Base-by-base conservation (phyloP, 768 basidiomycete species). In the Glaciozyma martinii region DNA sequence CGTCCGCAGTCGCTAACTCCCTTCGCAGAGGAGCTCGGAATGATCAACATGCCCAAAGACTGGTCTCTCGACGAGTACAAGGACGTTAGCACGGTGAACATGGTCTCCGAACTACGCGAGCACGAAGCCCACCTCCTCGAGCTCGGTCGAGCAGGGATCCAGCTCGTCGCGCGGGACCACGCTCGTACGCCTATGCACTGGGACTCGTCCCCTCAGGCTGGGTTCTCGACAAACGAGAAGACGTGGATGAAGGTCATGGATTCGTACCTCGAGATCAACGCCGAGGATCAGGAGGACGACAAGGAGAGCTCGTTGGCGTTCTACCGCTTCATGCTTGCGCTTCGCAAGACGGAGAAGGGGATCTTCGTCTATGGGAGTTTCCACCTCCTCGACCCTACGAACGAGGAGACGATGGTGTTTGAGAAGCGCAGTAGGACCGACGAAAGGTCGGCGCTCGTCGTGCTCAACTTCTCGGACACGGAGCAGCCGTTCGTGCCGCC, bases 31-130 rank as follows among this genome's bases (percentile, higher is more conserved):
- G 88, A 89, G 72, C 79, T 88, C 0, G 87, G 83, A 0, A 76
- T 86, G 74, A 82, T 80, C 68, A 78, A 78, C 61, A 61, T 77
- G 18, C 77, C 77, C 0, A 59, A 69, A 15, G 65, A 72, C 1
- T 89, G 86, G 86, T 82, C 81, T 1, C 79, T 86, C 27, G 84
- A 86, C 61, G 85, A 32, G 25, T 52, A 52, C 50, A 25, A 25
- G 25, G 50, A 52, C 50, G 15, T 27, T 16, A 16, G n/a, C n/a
- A 52, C 50, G 21, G 6, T 21, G 8, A 27, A 52, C 23, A 25
- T 16, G n/a, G 15, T 52, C 50, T 5, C n/a, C 50, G 25, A n/a
- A n/a, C 23, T 27, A 3, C 27, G n/a, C 27, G n/a, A 16, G 15
- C 50, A 16, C 46, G 13, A 47, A 19, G 46, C 19, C 3, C 46